These are phyloP conservation scores for Phlebopus sp. DNA, from an alignment of 1,284 basidiomycete species.

Conservation along the genomic window DNA sequence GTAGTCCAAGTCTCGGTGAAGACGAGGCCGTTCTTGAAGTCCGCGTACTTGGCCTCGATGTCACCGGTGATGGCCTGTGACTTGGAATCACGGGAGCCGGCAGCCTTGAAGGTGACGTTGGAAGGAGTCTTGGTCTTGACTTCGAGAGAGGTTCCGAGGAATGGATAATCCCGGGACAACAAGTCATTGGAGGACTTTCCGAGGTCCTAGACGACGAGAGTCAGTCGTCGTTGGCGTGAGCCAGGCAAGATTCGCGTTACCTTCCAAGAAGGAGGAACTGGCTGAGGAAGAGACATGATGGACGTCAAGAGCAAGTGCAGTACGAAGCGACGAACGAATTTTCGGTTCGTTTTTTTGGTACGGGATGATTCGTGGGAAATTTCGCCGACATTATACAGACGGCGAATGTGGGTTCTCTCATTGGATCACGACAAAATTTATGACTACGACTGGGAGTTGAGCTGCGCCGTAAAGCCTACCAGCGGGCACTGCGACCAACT, in stretches of 20 bases:
- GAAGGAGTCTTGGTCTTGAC: slow-evolving; percentile 96
- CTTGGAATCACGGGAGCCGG: slow-evolving; percentile 75
- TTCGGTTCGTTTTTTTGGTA: slow-evolving; percentile 14
- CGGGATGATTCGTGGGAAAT: slow-evolving; percentile 33
- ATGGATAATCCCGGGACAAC: slow-evolving; percentile 91
- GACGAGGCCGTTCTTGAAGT: slow-evolving; percentile 86
- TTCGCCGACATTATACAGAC: neutral
- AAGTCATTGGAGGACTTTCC: slow-evolving; percentile 98
- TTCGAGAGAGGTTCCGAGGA: slow-evolving; percentile 77
- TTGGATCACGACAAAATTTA: neutral
- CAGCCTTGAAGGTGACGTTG: slow-evolving; percentile 86
- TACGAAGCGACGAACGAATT: slow-evolving; percentile 1
- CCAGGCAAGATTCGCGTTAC: slow-evolving; percentile 37
- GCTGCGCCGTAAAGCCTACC: no score
- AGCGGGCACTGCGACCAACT: no score
- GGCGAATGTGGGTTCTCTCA: neutral
- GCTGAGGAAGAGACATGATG: slow-evolving; percentile 80
- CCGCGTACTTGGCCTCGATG: slow-evolving; percentile 88
- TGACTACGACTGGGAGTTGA: no score
- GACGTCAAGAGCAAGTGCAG: slow-evolving; percentile 3
- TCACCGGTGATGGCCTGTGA: slow-evolving; percentile 75
- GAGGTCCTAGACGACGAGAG: slow-evolving; percentile 61
- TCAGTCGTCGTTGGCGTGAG: neutral
- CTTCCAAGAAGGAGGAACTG: slow-evolving; percentile 93
- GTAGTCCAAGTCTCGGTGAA: slow-evolving; percentile 97